Evolutionary conservation across 2,329 filamentous ascomycete species (phyloP).

Genomic region (Davidsoniella virescens): DNA sequence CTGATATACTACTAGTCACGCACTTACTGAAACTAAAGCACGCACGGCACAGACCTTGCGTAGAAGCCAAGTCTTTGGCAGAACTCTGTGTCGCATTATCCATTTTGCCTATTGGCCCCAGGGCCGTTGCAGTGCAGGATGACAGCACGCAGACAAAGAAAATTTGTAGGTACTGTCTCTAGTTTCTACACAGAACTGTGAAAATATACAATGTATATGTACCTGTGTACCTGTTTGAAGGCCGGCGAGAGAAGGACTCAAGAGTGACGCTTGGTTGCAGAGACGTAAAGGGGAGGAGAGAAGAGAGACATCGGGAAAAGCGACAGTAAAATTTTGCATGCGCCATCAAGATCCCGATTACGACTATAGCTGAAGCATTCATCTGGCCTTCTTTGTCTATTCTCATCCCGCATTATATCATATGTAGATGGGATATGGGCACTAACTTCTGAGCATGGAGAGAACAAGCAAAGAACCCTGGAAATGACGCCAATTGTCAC

Average conservation of each 20-base stretch:
- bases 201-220: too few relatives aligned
- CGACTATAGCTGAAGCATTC: too few relatives aligned
- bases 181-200: background rate
- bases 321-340: background rate
- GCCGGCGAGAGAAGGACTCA: background rate
- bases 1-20: too few relatives aligned
- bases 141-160: background rate
- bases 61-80: slow-evolving; percentile 10
- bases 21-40: background rate
- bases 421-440: too few relatives aligned
- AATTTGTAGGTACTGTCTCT: background rate
- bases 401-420: background rate
- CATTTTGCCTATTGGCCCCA: too few relatives aligned
- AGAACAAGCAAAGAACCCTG: too few relatives aligned
- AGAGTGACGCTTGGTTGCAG: too few relatives aligned
- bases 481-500: too few relatives aligned
- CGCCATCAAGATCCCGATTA: too few relatives aligned
- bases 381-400: background rate
- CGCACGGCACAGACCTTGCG: slow-evolving; percentile 7
- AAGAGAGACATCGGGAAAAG: background rate
- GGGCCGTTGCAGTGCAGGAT: slow-evolving; percentile 2
- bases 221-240: too few relatives aligned
- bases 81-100: background rate
- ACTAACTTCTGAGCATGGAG: too few relatives aligned
- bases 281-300: background rate